phyloP scores from a whole-genome alignment of 2,329 filamentous ascomycete species.

The Stagonosporopsis cucurbitacearum region DNA sequence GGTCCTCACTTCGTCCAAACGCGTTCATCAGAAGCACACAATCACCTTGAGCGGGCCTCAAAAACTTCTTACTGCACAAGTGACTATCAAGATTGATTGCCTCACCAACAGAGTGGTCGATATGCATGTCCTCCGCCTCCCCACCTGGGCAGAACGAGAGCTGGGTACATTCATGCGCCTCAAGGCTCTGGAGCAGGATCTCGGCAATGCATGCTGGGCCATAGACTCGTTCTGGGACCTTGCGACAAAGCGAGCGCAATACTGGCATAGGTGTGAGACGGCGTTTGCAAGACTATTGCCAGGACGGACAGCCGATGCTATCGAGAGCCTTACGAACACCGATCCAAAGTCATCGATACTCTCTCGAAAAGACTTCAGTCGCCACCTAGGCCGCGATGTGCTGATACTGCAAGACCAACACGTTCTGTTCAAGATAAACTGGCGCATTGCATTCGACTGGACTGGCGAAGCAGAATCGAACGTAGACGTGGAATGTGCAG shows the following conservation, averaged over 20 bases:
- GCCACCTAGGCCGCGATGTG: slow-evolving; percentile 47
- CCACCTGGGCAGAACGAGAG: slow-evolving; percentile 65
- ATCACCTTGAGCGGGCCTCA: slow-evolving; percentile 61
- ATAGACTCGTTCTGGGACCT: slow-evolving; percentile 72
- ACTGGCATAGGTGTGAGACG: slow-evolving; percentile 64
- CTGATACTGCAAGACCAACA: slow-evolving; percentile 43
- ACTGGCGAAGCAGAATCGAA: slow-evolving; percentile 71
- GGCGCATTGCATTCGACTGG: slow-evolving; percentile 74
- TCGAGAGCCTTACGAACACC: slow-evolving; percentile 26
- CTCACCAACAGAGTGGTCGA: slow-evolving; percentile 57
- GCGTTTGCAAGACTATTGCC: slow-evolving; percentile 51
- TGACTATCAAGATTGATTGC: slow-evolving; percentile 63
- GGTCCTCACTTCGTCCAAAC: slow-evolving; percentile 18
- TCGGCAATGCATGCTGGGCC: slow-evolving; percentile 69
- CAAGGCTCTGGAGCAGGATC: slow-evolving; percentile 55
- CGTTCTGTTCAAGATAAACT: slow-evolving; percentile 62
- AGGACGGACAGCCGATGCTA: slow-evolving; percentile 18
- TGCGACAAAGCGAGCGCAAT: slow-evolving; percentile 65
- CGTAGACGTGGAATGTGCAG: slow-evolving; percentile 61
- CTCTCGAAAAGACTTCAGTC: slow-evolving; percentile 58
- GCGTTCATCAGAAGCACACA: slow-evolving; percentile 51
- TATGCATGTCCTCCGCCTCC: slow-evolving; percentile 62
- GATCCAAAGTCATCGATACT: slow-evolving; percentile 20
- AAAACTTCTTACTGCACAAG: slow-evolving; percentile 63
- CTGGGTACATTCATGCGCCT: slow-evolving; percentile 61